Percentiles rank a stretch among this genome's conserved stretches.
These are phyloP conservation scores for Xylariaceae sp. DNA, from an alignment of 2,329 filamentous ascomycete genomes.

Conservation along the genomic window DNA sequence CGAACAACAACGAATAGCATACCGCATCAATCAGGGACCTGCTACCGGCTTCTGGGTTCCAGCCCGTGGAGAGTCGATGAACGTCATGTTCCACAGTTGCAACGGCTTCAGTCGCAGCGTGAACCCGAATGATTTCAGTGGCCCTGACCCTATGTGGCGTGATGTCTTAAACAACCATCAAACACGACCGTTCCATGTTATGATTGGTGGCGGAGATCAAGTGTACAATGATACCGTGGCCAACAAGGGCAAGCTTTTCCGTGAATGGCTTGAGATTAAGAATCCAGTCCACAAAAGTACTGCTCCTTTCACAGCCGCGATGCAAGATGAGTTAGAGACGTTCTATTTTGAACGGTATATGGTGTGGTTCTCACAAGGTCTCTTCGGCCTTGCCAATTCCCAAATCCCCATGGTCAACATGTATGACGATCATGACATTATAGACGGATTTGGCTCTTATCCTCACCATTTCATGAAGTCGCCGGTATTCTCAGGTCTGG, in stretches of 20 bases:
- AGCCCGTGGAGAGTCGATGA: conserved; percentile 78
- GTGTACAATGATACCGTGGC: conserved; percentile 90
- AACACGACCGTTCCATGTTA: conserved; percentile 89
- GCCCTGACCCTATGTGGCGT: conserved; percentile 93
- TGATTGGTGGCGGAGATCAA: conserved; percentile 96
- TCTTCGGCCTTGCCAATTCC: conserved; percentile 86
- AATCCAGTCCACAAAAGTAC: conserved; percentile 75
- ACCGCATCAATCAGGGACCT: conserved; percentile 89
- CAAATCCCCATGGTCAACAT: conserved; percentile 99
- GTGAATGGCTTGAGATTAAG: conserved; percentile 76
- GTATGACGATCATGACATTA: conserved; percentile 91
- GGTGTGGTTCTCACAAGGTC: conserved; percentile 92
- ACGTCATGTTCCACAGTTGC: conserved; percentile 97
- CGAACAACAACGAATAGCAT: conserved; percentile 79
- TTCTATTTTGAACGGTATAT: conserved; percentile 88
- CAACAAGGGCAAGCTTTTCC: conserved; percentile 68
- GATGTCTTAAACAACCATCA: conserved; percentile 93
- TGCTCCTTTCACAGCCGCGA: conserved; percentile 68
- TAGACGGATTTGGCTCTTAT: conserved; percentile 90
- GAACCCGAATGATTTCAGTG: conserved; percentile 74
- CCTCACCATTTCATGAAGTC: conserved; percentile 86
- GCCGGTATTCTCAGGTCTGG: conserved; percentile 82
- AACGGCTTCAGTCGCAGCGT: conserved; percentile 87
- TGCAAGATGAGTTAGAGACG: conserved; percentile 81
- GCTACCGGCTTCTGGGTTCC: conserved; percentile 93